Evolutionary conservation across 1,284 basidiomycete species (phyloP).

Genomic region (Leucoagaricus sp.): DNA sequence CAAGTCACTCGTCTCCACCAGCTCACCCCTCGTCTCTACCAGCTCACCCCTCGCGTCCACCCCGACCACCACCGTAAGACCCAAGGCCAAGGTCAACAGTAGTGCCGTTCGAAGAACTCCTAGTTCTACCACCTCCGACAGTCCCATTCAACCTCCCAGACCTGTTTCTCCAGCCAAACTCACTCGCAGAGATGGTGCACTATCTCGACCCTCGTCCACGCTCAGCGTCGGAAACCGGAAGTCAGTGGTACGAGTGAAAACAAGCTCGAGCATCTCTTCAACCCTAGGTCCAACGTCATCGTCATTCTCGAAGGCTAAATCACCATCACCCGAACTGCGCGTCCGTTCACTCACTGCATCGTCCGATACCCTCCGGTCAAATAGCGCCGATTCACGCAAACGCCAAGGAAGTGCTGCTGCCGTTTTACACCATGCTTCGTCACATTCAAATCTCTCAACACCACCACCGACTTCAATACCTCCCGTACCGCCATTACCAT

Average conservation of each 20-base stretch:
- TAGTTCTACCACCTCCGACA: conserved; percentile 23
- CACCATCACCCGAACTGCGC: conserved; percentile 13
- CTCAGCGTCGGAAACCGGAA: conserved; percentile 1
- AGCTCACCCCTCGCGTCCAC: conserved; percentile 33
- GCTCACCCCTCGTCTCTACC: conserved; percentile 35
- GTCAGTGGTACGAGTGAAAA: conserved; percentile 1
- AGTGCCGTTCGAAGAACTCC: conserved; percentile 49
- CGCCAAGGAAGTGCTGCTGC: conserved; percentile 20
- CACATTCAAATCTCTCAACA: conserved; percentile 29
- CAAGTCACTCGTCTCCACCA: conserved; percentile 39
- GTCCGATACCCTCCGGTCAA: conserved; percentile 16
- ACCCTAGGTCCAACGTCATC: conserved; percentile 11
- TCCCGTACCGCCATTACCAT: conserved; percentile 17
- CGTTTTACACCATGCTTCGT: conserved; percentile 29
- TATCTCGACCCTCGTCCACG: conserved; percentile 28
- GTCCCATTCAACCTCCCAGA: conserved; percentile 16
- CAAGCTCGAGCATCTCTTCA: conserved; percentile 6
- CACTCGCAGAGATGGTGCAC: conserved; percentile 23
- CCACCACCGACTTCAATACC: not conserved
- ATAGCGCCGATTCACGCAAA: conserved; percentile 16
- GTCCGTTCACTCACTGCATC: conserved; percentile 20
- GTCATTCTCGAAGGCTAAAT: not conserved
- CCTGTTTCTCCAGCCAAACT: conserved; percentile 34
- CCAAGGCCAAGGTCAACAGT: conserved; percentile 63
- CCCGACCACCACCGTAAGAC: conserved; percentile 25